phyloP scores from a whole-genome alignment of 2,329 filamentous ascomycete species.

The Laburnicola sp. region DNA sequence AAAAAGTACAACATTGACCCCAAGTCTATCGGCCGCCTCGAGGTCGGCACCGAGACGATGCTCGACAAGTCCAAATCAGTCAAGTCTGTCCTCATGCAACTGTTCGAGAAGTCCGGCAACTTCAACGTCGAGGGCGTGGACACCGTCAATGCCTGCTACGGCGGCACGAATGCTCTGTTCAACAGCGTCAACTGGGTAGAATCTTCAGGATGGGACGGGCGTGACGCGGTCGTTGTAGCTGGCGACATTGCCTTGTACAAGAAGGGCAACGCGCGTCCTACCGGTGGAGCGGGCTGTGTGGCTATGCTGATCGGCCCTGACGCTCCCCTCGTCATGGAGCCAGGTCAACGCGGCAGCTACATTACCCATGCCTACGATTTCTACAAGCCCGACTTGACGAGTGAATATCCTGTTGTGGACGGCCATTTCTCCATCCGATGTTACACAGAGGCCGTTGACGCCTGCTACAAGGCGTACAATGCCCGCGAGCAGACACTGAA shows the following conservation, averaged over 20 bases:
- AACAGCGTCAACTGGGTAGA: conserved; percentile 59
- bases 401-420: conserved; percentile 58
- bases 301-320: conserved; percentile 58
- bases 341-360: conserved; percentile 55
- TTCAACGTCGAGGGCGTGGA: conserved; percentile 59
- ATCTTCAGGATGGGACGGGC: conserved; percentile 58
- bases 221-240: conserved; percentile 56
- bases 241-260: conserved; percentile 60
- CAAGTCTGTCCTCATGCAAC: conserved; percentile 58
- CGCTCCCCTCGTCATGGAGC: conserved; percentile 55
- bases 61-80: conserved; percentile 61
- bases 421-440: conserved; percentile 58
- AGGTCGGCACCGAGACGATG: conserved; percentile 59
- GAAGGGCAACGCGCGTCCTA: conserved; percentile 57
- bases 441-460: conserved; percentile 57
- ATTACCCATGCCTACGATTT: conserved; percentile 58
- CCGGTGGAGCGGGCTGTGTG: conserved; percentile 57
- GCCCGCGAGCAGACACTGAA: conserved; percentile 53
- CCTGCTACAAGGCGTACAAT: conserved; percentile 59
- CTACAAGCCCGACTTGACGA: conserved; percentile 59
- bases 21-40: conserved; percentile 55
- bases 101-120: conserved; percentile 57
- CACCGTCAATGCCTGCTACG: conserved; percentile 59
- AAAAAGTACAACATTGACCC: conserved; percentile 58
- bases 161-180: conserved; percentile 59